Percentiles rank a stretch among this genome's conserved stretches.
phyloP scores from a whole-genome alignment of 2,329 filamentous ascomycete species.

The Rhynchosporium graminicola region DNA sequence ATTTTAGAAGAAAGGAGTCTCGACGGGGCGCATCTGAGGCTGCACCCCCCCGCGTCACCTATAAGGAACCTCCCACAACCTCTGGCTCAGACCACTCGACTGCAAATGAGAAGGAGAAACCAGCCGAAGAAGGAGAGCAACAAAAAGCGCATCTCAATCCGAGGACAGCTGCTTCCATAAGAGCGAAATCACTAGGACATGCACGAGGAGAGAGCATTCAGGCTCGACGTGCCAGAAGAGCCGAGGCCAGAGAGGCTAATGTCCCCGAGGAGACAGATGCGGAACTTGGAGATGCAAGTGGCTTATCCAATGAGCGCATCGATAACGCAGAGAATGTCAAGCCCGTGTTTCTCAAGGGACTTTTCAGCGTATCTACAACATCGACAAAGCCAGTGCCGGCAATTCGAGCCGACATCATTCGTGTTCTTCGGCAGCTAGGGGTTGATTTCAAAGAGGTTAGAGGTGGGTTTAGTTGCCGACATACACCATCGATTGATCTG shows the following conservation, averaged over 20 bases:
- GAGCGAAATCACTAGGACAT: slow-evolving; percentile 87
- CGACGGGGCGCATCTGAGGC: slow-evolving; percentile 56
- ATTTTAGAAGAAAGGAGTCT: slow-evolving; percentile 67
- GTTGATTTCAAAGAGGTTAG: slow-evolving; percentile 93
- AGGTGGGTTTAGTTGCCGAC: slow-evolving; percentile 87
- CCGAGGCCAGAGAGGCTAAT: slow-evolving; percentile 71
- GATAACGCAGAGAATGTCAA: slow-evolving; percentile 80
- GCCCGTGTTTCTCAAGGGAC: slow-evolving; percentile 91
- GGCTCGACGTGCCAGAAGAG: slow-evolving; percentile 73
- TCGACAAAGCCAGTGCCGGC: slow-evolving; percentile 85
- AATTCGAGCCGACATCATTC: slow-evolving; percentile 87
- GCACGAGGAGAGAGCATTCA: slow-evolving; percentile 91
- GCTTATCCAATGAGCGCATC: slow-evolving; percentile 60
- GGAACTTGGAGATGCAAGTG: slow-evolving; percentile 66
- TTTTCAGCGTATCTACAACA: slow-evolving; percentile 97
- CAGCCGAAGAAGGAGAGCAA: slow-evolving; percentile 45
- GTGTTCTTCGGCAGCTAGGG: slow-evolving; percentile 82
- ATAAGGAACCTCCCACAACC: slow-evolving; percentile 69
- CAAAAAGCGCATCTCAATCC: slow-evolving; percentile 54
- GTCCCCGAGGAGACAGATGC: slow-evolving; percentile 90
- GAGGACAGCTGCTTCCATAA: slow-evolving; percentile 60
- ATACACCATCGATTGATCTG: slow-evolving; percentile 85
- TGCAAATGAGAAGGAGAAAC: slow-evolving; percentile 49
- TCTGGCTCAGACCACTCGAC: slow-evolving; percentile 78
- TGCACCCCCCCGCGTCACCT: slow-evolving; percentile 50